phyloP scores from a whole-genome alignment of 805 yeast genomes.

The Babjeviella inositovora region DNA sequence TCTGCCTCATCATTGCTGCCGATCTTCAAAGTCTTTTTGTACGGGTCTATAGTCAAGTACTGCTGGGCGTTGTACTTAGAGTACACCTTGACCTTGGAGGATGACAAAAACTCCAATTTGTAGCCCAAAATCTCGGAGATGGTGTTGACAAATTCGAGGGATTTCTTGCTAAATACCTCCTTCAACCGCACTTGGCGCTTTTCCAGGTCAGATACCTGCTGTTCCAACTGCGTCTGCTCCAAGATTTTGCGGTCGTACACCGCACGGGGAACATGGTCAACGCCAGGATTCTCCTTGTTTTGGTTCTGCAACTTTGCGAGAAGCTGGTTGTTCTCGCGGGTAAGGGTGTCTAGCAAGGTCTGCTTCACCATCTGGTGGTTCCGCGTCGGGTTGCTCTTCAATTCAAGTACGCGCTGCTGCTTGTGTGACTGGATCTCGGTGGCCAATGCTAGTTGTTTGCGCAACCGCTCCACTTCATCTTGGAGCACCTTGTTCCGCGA shows the following conservation, averaged over 20 bases:
- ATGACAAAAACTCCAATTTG: conserved; percentile 46
- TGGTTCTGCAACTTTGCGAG: conserved; percentile 11
- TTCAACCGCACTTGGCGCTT: conserved; percentile 37
- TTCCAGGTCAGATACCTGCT: conserved; percentile 25
- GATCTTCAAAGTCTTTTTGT: conserved; percentile 36
- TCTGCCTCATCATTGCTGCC: conserved; percentile 14
- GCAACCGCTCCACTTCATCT: conserved; percentile 15
- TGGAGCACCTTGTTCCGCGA: too few relatives aligned
- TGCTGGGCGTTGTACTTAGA: conserved; percentile 22
- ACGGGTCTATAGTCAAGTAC: conserved; percentile 40
- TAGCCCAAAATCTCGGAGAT: conserved; percentile 60
- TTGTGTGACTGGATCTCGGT: conserved; percentile 16
- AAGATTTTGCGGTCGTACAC: conserved; percentile 45
- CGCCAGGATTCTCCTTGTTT: conserved; percentile 2
- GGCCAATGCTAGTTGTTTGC: conserved; percentile 16
- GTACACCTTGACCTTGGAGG: conserved; percentile 37
- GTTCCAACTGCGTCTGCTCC: conserved; percentile 31
- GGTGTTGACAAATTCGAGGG: conserved; percentile 55
- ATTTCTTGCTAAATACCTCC: conserved; percentile 45
- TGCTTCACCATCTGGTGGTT: conserved; percentile 46
- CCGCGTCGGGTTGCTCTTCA: conserved; percentile 49
- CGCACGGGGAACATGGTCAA: conserved; percentile 34
- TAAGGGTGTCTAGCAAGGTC: conserved; percentile 29
- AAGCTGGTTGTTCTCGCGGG: conserved; percentile 43
- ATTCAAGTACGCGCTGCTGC: conserved; percentile 38